Percentiles rank a stretch among this genome's conserved stretches.
phyloP scores from a whole-genome alignment of 306 rosid species.

The Cicer arietinum region DNA sequence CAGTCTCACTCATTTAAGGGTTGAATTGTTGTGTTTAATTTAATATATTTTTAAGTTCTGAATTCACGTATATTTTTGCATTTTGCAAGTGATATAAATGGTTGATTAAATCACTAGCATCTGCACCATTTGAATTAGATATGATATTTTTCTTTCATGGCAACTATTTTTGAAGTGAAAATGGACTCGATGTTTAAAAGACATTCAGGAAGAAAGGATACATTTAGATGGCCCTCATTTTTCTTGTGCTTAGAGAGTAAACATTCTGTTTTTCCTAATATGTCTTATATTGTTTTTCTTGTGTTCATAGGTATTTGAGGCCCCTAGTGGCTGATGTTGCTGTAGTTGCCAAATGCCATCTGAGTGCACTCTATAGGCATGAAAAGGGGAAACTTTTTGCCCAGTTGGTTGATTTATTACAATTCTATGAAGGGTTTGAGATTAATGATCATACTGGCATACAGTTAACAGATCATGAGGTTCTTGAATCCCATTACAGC shows the following conservation, averaged over 20 bases:
- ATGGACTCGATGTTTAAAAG: constrained; percentile 6
- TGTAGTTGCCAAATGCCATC: constrained; percentile 95
- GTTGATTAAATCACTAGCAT: constrained; percentile 4
- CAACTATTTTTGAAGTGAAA: constrained; percentile 24
- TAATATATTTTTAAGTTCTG: constrained; percentile 12
- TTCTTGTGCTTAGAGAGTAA: background rate
- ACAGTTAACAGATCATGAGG: constrained; percentile 93
- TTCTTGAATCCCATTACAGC: constrained; percentile 88
- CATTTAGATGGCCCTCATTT: background rate
- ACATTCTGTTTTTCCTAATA: background rate
- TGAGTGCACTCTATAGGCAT: constrained; percentile 91
- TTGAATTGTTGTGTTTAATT: constrained; percentile 8
- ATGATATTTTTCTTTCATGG: constrained; percentile 16
- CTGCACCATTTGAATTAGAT: constrained; percentile 19
- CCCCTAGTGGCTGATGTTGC: constrained; percentile 98
- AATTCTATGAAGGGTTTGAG: constrained; percentile 95
- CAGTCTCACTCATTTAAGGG: constrained; percentile 19
- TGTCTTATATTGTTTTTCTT: constrained; percentile 19
- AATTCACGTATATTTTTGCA: constrained; percentile 24
- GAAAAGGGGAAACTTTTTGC: constrained; percentile 95
- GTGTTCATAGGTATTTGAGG: constrained; percentile 72
- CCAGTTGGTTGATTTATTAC: constrained; percentile 91
- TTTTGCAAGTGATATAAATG: constrained; percentile 23
- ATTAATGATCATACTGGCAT: constrained; percentile 90
- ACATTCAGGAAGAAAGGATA: constrained; percentile 25